A percentile compares a stretch with the other conserved stretches of the same genome.
phyloP scores from a whole-genome alignment of 192 early-diverging fungal genomes.

The Thamnidium elegans region DNA sequence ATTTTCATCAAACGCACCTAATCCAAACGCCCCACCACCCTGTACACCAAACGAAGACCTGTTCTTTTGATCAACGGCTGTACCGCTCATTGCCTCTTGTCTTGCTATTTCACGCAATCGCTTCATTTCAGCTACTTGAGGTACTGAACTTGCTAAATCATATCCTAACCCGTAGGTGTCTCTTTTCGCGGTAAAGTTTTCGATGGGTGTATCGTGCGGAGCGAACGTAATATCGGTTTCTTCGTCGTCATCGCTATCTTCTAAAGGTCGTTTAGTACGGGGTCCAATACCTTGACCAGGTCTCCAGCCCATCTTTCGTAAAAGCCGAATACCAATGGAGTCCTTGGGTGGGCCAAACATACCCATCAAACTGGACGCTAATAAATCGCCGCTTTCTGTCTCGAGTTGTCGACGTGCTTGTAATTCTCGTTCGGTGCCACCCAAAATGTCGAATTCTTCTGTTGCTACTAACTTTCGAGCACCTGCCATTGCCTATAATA shows the following conservation, averaged over 20 bases:
- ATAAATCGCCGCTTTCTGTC: constrained; percentile 33
- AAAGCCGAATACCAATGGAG: constrained; percentile 54
- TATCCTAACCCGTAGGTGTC: constrained; percentile 68
- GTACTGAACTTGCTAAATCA: constrained; percentile 61
- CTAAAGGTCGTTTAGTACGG: constrained; percentile 37
- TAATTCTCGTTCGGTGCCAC: constrained; percentile 60
- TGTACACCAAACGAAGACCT: constrained; percentile 65
- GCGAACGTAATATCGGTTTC: constrained; percentile 58
- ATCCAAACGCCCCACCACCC: constrained; percentile 46
- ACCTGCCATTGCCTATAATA: constrained; percentile 46
- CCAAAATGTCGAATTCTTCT: constrained; percentile 67
- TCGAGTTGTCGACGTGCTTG: constrained; percentile 44
- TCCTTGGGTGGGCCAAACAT: constrained; percentile 63
- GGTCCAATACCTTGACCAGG: constrained; percentile 86
- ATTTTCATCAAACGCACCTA: constrained; percentile 73
- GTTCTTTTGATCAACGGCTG: background rate
- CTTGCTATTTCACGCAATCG: constrained; percentile 38
- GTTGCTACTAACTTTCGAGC: constrained; percentile 53
- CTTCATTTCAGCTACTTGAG: constrained; percentile 48
- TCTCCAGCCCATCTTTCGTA: constrained; percentile 85
- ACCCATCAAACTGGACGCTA: constrained; percentile 44
- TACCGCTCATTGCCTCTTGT: background rate
- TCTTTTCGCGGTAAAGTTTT: constrained; percentile 47
- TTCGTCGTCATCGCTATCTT: constrained; percentile 33
- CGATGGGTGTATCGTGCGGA: constrained; percentile 57